Percentiles rank a stretch among this genome's conserved stretches.
Evolutionary conservation across 805 yeast species (phyloP).

Genomic region (Kuraishia piskuri): DNA sequence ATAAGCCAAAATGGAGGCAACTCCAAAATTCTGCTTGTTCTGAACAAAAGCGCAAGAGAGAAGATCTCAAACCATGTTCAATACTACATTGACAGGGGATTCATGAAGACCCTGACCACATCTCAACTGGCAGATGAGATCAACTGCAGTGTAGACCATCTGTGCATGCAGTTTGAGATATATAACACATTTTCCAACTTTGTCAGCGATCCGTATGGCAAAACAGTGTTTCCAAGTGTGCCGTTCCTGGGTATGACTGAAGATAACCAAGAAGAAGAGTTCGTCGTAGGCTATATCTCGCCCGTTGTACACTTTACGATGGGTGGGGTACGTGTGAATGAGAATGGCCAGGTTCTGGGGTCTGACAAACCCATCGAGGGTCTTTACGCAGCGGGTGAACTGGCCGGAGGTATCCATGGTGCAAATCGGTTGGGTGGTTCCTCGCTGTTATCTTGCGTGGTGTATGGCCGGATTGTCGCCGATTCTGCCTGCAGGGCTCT

Average conservation of each 20-base stretch:
- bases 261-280: slow-evolving; percentile 21
- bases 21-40: slow-evolving; percentile 34
- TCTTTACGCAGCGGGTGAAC: slow-evolving; percentile 58
- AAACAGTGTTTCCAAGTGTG: slow-evolving; percentile 37
- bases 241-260: slow-evolving; percentile 24
- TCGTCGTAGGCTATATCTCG: slow-evolving; percentile 45
- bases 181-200: slow-evolving; percentile 34
- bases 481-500: slow-evolving; percentile 22
- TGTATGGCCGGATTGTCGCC: slow-evolving; percentile 48
- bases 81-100: slow-evolving; percentile 46
- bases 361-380: slow-evolving; percentile 28
- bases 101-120: slow-evolving; percentile 40
- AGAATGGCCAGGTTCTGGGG: slow-evolving; percentile 30
- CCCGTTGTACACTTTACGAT: slow-evolving; percentile 58
- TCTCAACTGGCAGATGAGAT: slow-evolving; percentile 33
- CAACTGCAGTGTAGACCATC: slow-evolving; percentile 21
- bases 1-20: slow-evolving; percentile 6
- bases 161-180: slow-evolving; percentile 24
- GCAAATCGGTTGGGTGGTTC: slow-evolving; percentile 53
- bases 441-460: slow-evolving; percentile 50
- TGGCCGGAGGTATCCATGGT: slow-evolving; percentile 65
- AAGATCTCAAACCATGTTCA: slow-evolving; percentile 42
- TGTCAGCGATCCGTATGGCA: slow-evolving; percentile 29
- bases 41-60: slow-evolving; percentile 36
- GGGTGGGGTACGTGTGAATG: slow-evolving; percentile 57